Base-by-base conservation (phyloP, 208 protist genomes). In the Wallacemonas sp. region DNA sequence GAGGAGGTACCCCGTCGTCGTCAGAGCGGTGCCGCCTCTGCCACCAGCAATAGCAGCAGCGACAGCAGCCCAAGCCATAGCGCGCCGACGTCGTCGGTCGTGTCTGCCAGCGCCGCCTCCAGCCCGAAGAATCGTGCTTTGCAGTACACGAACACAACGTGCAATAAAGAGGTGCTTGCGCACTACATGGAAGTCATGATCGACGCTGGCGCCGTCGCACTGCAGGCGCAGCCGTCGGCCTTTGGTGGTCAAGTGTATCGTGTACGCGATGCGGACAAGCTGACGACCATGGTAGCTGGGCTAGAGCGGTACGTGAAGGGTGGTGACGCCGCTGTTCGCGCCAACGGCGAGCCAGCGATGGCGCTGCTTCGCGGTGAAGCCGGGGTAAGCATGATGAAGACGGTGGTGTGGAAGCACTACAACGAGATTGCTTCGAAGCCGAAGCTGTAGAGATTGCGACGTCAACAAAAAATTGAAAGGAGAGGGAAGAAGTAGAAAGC, bases 111-210 rank as follows among this genome's bases (percentile, higher is more conserved):
- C 44, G 19, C 15, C 9, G 44, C 15, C 19, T 11, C 44, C 17
- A 49, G 17, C 17, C 24, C 44, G 5, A 6, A 41, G 36, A 6
- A 19, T 19, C 28, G 30, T 6, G 45, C 54, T 24, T 28, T 87
- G 33, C 51, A 72, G 21, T 84, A 78, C 70, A 67, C 51, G n/a
- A 58, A 67, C 31, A 69, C 75, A 9, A 63, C 68, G 6, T 73
- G 70, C 34, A 84, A 81, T 61, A 81, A 80, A 53, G 77, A 88
- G 30, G 72, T 72, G 14, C 39, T 88, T 9, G 59, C 71, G 51
- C 72, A 87, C 69, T 87, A 69, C 62, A 34, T 66, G 9, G 49
- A 68, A 8, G 15, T 46, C n/a, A 45, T 69, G n/a, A 28, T 63
- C 15, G 61, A 66, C 24, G n/a, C 28, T 15, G 51, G 51, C 15